These are phyloP conservation scores for Casaregolazyma lundiana DNA, from an alignment of 1,139 yeast species.

Conservation along the genomic window DNA sequence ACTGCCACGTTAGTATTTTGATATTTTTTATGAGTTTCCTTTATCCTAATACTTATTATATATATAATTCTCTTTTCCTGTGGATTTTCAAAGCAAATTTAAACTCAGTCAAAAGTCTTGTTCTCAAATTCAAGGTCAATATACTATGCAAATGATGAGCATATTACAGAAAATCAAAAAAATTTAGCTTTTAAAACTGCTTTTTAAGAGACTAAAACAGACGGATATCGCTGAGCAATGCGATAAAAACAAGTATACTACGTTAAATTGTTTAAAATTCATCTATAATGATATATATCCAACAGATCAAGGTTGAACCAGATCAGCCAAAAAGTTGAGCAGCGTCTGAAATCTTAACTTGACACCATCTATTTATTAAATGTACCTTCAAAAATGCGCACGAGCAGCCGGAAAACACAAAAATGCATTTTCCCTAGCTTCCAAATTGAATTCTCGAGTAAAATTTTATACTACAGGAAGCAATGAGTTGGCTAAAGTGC, in stretches of 20 bases:
- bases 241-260: too few relatives aligned
- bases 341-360: too few relatives aligned
- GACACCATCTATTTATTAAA: background rate
- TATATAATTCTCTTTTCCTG: too few relatives aligned
- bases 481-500: conserved; percentile 13
- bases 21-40: too few relatives aligned
- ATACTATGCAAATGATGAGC: background rate
- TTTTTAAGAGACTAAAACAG: background rate
- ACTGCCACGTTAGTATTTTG: too few relatives aligned
- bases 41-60: too few relatives aligned
- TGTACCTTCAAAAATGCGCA: background rate
- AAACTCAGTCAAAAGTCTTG: too few relatives aligned
- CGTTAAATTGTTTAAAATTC: background rate
- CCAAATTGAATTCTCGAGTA: background rate
- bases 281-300: background rate
- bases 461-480: background rate
- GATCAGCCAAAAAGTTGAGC: too few relatives aligned
- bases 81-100: too few relatives aligned
- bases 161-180: background rate
- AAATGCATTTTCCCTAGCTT: background rate
- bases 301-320: too few relatives aligned
- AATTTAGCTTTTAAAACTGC: too few relatives aligned
- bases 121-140: background rate
- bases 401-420: background rate
- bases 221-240: too few relatives aligned